Base-by-base conservation (phyloP, 1,139 yeast genomes). In the Taphrina communis region DNA sequence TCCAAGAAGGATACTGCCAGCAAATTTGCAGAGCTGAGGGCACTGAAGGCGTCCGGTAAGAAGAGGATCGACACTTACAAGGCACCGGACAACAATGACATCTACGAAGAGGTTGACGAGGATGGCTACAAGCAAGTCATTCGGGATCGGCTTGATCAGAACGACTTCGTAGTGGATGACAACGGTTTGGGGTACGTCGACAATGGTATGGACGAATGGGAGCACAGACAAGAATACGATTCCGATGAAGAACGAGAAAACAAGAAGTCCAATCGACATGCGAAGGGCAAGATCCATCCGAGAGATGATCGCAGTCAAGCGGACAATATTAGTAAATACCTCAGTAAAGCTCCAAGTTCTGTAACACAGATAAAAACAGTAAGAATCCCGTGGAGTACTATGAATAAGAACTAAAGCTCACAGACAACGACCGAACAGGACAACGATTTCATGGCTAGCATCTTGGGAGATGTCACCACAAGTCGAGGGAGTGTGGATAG, bases 121-220 rank as follows among this genome's bases (percentile, higher is more conserved):
- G 87, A 84, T 55, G 86, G 89, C 42, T 93, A 85, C 78, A 82
- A 94, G 73, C 84, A 85, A 73, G 90, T 87, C 76, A 90, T 90
- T 76, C 84, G 96, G 73, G 85, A 89, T 70, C 91, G 92, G 71
- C 82, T 94, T 69, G 82, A 91, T 80, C 88, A 89, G 72, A 97
- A 93, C 76, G 97, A 93, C 76, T 94, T 94, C 76, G 94, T 94
- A 63, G 97, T 91, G 1, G 97, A 92, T 76, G 98, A 94, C 77
- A 87, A 88, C 73, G 97, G 96, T 14, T 88, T 87, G 73, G 95
- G 95, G 0, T 94, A 94, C 75, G 93, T 90, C 1, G 97, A 94
- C 75, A 89, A 89, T 62, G 98, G 98, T 66, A 90, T 84, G 14
- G 96, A 93, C 74, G 96, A 91, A 72, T 90, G 96, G 96, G 92